Conservation (phyloP, 192 early-diverging fungal genomes). For the Jimgerdemannia flammicorona region DNA sequence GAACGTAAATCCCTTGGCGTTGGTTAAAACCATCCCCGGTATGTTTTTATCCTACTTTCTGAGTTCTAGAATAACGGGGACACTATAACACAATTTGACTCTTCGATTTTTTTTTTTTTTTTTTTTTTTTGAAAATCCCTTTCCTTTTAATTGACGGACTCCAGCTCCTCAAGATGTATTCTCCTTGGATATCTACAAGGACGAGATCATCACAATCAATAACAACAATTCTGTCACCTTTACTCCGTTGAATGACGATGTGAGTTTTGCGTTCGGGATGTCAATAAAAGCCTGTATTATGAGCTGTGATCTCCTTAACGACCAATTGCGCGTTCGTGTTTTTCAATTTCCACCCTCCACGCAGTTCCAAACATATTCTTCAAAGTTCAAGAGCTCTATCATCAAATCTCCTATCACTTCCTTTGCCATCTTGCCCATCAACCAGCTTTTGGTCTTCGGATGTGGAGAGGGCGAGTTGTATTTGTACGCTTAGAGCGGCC, state of each 20-base stretch:
- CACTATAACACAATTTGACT: too few species aligned
- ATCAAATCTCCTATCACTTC: conserved; percentile 50
- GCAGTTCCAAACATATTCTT: conserved; percentile 54
- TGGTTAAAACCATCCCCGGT: conserved; percentile 54
- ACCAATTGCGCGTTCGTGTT: too few species aligned
- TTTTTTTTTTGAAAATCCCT: too few species aligned
- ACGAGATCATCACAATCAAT: conserved; percentile 55
- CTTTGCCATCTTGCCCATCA: conserved; percentile 46
- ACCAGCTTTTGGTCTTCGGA: conserved; percentile 54
- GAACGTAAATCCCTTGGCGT: conserved; percentile 40
- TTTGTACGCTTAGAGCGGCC: conserved; percentile 39
- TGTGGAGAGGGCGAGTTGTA: conserved; percentile 56
- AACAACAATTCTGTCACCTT: conserved; percentile 56
- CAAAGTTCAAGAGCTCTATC: conserved; percentile 53
- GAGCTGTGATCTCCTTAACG: too few species aligned
- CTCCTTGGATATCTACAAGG: conserved; percentile 55
- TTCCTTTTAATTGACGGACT: too few species aligned
- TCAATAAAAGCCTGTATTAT: not conserved
- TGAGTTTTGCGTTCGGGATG: conserved; percentile 20
- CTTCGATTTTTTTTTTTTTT: too few species aligned
- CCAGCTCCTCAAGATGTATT: conserved; percentile 38
- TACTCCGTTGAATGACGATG: conserved; percentile 56
- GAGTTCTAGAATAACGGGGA: too few species aligned
- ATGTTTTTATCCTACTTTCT: not conserved
- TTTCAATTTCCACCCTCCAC: not conserved